Evolutionary conservation across 2,329 filamentous ascomycete genomes (phyloP).

Genomic region (Fusarium graminum): DNA sequence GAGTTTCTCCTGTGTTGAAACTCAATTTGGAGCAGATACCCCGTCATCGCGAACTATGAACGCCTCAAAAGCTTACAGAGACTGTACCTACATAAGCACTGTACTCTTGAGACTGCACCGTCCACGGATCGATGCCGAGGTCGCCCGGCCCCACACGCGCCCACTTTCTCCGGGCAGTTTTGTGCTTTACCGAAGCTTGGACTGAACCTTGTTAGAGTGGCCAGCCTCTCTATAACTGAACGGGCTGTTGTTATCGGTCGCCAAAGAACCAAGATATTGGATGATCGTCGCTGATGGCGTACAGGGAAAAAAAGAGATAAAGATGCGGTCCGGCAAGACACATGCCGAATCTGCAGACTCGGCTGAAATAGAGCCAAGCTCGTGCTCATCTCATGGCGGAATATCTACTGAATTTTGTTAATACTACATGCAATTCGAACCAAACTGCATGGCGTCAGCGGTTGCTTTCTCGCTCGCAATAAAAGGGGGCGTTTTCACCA

Average conservation of each 20-base stretch:
- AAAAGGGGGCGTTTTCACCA: slow-evolving; percentile 11
- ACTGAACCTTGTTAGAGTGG: slow-evolving; percentile 4
- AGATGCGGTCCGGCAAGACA: slow-evolving; percentile 19
- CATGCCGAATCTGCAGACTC: slow-evolving; percentile 2
- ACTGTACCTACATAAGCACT: background rate
- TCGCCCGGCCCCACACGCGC: slow-evolving; percentile 34
- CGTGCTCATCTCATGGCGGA: slow-evolving; percentile 38
- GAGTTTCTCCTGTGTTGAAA: slow-evolving; percentile 10
- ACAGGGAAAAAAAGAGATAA: slow-evolving; percentile 22
- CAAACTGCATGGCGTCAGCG: slow-evolving; percentile 43
- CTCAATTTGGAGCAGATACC: slow-evolving; percentile 25
- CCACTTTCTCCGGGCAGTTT: slow-evolving; percentile 27
- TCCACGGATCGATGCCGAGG: slow-evolving; percentile 14
- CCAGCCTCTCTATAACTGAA: background rate
- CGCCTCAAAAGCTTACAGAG: background rate
- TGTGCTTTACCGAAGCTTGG: slow-evolving; percentile 13
- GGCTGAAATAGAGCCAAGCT: slow-evolving; percentile 9
- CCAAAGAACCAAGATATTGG: slow-evolving; percentile 20
- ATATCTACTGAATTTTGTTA: slow-evolving; percentile 18
- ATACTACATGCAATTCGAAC: slow-evolving; percentile 13
- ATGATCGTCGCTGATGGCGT: slow-evolving; percentile 25
- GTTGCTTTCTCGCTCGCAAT: slow-evolving; percentile 37
- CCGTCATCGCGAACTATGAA: slow-evolving; percentile 13
- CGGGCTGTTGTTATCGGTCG: background rate
- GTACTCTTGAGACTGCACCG: too few species aligned